Base-by-base conservation (phyloP, 164 flowering plant species). In the Berberis thunbergii region DNA sequence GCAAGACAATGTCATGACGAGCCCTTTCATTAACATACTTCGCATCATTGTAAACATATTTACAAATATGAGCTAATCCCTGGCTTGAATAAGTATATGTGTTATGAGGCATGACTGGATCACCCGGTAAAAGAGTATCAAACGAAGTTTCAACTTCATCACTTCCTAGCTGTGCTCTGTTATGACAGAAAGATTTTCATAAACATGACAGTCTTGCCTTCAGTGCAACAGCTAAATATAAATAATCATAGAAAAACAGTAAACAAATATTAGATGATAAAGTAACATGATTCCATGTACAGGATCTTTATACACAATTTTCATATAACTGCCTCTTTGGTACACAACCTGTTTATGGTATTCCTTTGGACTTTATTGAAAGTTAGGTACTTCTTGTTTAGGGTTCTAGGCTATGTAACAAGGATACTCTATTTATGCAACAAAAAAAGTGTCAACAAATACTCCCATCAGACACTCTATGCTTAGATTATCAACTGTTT, bases 11-110 rank as follows among this genome's bases (percentile, higher is more conserved):
- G 72, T 89, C 98, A 72, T 79, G 87, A 12, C 89, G 87, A 65
- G 96, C 98, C 76, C 98, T 82, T 73, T 92, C 98, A 79, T 88
- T 89, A n/a, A 92, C 91, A 76, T 72, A 89, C 72, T 86, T 87
- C 3, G 96, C 98, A 78, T 92, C 98, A 72, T 92, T 92, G 70
- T 74, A 69, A 41, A 81, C 92, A 80, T 71, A 92, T 83, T 73
- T 83, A 70, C 87, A 83, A 60, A 94, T 92, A 60, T 81, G 87
- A 62, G 87, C 84, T 60, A 92, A 80, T 45, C 81, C 98, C 66
- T 39, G 76, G 63, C 69, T 75, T 63, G 86, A 71, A 52, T 74
- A 68, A 64, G 69, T 74, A 45, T 63, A 69, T 59, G 41, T 68
- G 69, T 69, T 70, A 13, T 69, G 63, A 57, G 70, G 74, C 59